Base-by-base conservation (phyloP, 2,329 filamentous ascomycete genomes). In the Aspergillus brunneoviolaceus region DNA sequence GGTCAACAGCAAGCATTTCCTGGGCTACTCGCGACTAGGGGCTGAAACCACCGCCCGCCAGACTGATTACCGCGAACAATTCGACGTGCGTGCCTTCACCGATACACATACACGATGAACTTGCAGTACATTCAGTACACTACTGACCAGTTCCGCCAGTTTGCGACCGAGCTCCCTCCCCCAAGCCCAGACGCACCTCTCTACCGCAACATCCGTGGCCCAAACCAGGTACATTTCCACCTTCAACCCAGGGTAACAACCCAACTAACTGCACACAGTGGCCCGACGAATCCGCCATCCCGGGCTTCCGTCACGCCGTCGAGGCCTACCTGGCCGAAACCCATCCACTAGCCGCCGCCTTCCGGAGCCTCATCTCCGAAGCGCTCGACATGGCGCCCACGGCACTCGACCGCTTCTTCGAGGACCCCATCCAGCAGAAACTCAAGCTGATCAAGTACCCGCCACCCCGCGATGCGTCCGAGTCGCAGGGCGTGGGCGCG, bases 381-480 rank as follows among this genome's bases (percentile, higher is more conserved):
- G 70, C 74, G 1, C 61, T 76, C 0, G 71, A 71, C 33, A 68
- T 76, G 1, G 65, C 65, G 0, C 56, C 69, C 1, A 66, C 61
- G 2, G 69, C 73, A 1, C 65, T 76, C n/a, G 53, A 74, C 11
- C 60, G 67, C 31, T 73, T 72, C 31, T 76, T 76, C 50, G 71
- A 75, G n/a, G 48, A 51, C 6, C 74, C 74, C 0, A 67, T 69
- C 10, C 74, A 75, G 47, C 71, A 75, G 49, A 76, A 75, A 51
- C 48, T 76, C 39, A 76, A 76, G 58, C 57, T 76, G 31, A 73
- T 81, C 57, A 79, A 80, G 61, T 83, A 83, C 57, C 81, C 79
- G 7, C 68, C 69, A 21, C 74, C 75, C 31, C 51, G 69, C 4
- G 57, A 62, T 14, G 61, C 61, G 2, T 59, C 63, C 14, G 62